Evolutionary conservation across 306 rosid species (phyloP).

Genomic region (Luffa acutangula): DNA sequence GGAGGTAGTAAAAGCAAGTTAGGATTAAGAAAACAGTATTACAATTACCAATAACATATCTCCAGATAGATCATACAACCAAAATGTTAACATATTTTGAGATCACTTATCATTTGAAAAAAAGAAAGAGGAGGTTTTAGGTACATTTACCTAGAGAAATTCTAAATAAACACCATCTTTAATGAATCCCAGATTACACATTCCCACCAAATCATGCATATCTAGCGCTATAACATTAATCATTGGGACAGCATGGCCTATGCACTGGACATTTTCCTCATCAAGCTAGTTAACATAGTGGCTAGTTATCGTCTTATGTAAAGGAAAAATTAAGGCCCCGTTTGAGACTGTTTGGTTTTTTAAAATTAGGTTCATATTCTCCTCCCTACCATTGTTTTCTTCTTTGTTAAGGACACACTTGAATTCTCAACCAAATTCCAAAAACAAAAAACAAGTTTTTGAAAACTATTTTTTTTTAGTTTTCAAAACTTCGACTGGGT

Average conservation of each 20-base stretch:
- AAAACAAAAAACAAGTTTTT: no score
- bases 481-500: no score
- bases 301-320: background rate
- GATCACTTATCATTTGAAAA: background rate
- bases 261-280: background rate
- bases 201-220: background rate
- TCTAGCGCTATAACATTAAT: background rate
- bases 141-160: background rate
- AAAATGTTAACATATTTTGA: background rate
- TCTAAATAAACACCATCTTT: background rate
- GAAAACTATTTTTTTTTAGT: no score
- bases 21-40: background rate
- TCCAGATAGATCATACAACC: background rate
- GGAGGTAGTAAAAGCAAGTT: background rate
- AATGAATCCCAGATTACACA: background rate
- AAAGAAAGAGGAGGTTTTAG: background rate
- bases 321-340: background rate
- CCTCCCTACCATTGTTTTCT: no score
- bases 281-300: background rate
- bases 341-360: no score
- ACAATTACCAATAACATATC: background rate
- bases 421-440: no score
- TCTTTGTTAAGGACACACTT: no score
- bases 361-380: no score
- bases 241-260: background rate